Base-by-base conservation (phyloP, 495 filamentous ascomycete species). In the Paragyromitra xinjiangensis region DNA sequence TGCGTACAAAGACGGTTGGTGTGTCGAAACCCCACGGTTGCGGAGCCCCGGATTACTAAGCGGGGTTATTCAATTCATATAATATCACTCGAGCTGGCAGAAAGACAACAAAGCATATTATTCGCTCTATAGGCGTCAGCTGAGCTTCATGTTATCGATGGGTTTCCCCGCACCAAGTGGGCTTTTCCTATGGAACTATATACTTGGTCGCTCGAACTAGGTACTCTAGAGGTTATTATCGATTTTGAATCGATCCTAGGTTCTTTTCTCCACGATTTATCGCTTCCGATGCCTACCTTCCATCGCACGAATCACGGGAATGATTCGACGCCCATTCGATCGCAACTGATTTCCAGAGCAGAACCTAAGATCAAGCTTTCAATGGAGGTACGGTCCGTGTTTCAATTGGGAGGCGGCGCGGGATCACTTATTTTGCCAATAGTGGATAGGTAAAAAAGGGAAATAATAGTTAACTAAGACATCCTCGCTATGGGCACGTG, bases 1-100 rank as follows among this genome's bases (percentile, higher is more conserved):
- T 79, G 56, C 55, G 65, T 73, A 71, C 29, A 73, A 53, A 58
- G 69, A 72, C 53, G 74, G 61, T 37, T 59, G 67, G 44, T 40
- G 73, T 69, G 44, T 34, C 55, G n/a, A 64, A 73, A 61, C 61
- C 74, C 73, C 69, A 77, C 61, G 48, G 26, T 37, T 75, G 39
- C n/a, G 29, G 29, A 37, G 59, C 48, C 69, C 48, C 59, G 19
- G 9, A 73, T 77, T 72, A 77, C 74, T 73, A 66, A 77, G 74
- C 74, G 1, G 22, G 16, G 6, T 7, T 29, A 14, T 9, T 50
- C 6, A 9, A 40, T 22, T 40, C 74, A 77, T 29, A 0, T 0
- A 5, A 51, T 40, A 66, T 77, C 74, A 77, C 74, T 73, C 74
- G 69, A 48, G 24, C 55, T 55, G 14, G n/a, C 26, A 9, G 53